These are phyloP conservation scores for Chrysanthemum lavandulifolium DNA, from an alignment of 129 eudicot genomes.

Conservation along the genomic window DNA sequence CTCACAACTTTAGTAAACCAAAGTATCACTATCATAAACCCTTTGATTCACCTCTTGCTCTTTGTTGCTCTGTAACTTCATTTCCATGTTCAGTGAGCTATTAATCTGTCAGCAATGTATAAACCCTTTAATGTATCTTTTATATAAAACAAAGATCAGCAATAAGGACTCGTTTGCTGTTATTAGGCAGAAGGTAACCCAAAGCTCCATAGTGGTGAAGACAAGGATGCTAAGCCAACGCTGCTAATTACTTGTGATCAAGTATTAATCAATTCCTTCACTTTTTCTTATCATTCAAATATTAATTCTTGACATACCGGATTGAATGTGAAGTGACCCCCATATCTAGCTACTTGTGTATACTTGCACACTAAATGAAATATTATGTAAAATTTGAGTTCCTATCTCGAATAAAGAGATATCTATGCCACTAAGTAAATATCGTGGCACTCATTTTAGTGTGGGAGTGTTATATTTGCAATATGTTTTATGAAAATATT, in stretches of 20 bases:
- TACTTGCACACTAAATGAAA: background rate
- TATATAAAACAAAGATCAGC: no score
- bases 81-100: no score
- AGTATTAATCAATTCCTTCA: constrained; percentile 53
- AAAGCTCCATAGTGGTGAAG: constrained; percentile 60
- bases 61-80: no score
- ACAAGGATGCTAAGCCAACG: constrained; percentile 67
- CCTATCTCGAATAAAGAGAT: background rate
- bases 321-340: constrained; percentile 15
- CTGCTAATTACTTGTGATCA: constrained; percentile 90
- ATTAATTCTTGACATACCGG: constrained; percentile 13
- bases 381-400: background rate
- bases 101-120: no score
- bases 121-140: no score
- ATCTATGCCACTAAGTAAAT: no score
- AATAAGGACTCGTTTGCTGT: constrained; percentile 21
- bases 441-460: no score
- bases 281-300: constrained; percentile 14
- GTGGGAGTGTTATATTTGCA: no score
- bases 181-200: constrained; percentile 72
- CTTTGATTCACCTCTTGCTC: no score
- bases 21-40: no score
- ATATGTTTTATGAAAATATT: no score
- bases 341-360: constrained; percentile 8
- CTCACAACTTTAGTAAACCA: background rate